Conservation (phyloP, 2,329 filamentous ascomycete genomes). For the Fusarium fujikuroi region DNA sequence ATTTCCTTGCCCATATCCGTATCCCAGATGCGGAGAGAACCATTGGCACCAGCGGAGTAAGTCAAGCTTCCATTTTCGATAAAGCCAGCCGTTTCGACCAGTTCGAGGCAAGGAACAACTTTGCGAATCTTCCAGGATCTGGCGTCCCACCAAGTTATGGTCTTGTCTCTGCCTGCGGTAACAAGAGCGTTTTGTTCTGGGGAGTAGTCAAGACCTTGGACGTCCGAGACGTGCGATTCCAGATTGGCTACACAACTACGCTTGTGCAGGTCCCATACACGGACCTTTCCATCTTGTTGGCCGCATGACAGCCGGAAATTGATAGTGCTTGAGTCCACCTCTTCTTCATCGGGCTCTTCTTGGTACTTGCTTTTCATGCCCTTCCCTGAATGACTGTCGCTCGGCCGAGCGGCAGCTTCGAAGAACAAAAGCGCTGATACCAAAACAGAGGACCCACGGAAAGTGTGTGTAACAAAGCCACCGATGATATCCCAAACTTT, state of each 20-base stretch:
- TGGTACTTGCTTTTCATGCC: constrained; percentile 49
- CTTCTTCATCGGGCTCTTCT: constrained; percentile 54
- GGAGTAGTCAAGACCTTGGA: constrained; percentile 88
- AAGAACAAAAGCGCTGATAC: constrained; percentile 95
- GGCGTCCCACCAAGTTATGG: constrained; percentile 90
- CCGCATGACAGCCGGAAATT: constrained; percentile 87
- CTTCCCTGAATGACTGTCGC: constrained; percentile 44
- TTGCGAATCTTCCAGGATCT: constrained; percentile 84
- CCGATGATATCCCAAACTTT: constrained; percentile 96
- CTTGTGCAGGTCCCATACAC: constrained; percentile 92
- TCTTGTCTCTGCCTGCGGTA: constrained; percentile 91
- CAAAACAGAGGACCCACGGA: constrained; percentile 90
- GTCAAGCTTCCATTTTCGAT: constrained; percentile 75
- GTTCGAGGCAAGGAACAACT: constrained; percentile 85
- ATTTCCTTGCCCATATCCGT: constrained; percentile 81
- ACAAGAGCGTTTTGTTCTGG: constrained; percentile 78
- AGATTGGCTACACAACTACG: constrained; percentile 79
- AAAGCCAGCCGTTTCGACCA: constrained; percentile 86
- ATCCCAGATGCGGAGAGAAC: constrained; percentile 85
- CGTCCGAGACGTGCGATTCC: constrained; percentile 94
- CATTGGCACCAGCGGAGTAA: constrained; percentile 87
- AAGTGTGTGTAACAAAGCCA: constrained; percentile 93
- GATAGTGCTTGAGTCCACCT: constrained; percentile 57
- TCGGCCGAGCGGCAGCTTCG: constrained; percentile 67
- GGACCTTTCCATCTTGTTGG: constrained; percentile 91